Evolutionary conservation across 2,329 filamentous ascomycete genomes (phyloP).

Genomic region (Atkinsonella hypoxylon): DNA sequence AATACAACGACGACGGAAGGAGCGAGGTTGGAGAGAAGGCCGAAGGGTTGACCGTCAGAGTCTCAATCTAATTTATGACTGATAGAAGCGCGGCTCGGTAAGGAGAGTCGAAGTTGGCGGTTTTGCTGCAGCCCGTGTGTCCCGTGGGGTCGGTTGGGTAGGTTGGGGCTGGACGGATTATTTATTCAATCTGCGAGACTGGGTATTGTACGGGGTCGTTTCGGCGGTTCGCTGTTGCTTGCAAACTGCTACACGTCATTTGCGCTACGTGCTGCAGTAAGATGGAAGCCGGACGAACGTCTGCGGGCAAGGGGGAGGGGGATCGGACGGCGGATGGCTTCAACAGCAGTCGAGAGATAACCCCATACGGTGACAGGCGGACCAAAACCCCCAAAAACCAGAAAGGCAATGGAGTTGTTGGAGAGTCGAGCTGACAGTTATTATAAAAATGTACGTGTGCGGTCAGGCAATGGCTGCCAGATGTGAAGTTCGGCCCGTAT

Average conservation of each 20-base stretch:
- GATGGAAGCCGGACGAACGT: not conserved
- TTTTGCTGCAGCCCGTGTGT: not conserved
- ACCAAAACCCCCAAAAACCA: not conserved
- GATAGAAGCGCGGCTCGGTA: not conserved
- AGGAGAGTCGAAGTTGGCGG: not conserved
- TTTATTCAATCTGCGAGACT: not conserved
- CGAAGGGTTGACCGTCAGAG: not conserved
- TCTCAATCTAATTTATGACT: too few relatives aligned
- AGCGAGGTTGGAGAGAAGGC: not conserved
- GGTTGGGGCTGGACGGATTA: not conserved
- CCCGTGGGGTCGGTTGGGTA: slow-evolving; percentile 2
- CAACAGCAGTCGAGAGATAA: not conserved
- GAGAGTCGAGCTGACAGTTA: not conserved
- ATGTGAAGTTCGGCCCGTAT: slow-evolving; percentile 1
- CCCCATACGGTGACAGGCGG: not conserved
- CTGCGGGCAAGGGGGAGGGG: not conserved
- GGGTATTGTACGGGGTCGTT: not conserved
- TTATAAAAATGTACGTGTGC: not conserved
- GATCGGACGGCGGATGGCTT: too few relatives aligned
- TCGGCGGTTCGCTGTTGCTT: not conserved
- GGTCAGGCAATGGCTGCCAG: slow-evolving; percentile 3
- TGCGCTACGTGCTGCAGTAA: not conserved
- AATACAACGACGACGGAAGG: slow-evolving; percentile 8
- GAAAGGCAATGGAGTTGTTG: not conserved
- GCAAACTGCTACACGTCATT: not conserved